Conservation (phyloP, 305 asterid species). For the Solanum chacoense region DNA sequence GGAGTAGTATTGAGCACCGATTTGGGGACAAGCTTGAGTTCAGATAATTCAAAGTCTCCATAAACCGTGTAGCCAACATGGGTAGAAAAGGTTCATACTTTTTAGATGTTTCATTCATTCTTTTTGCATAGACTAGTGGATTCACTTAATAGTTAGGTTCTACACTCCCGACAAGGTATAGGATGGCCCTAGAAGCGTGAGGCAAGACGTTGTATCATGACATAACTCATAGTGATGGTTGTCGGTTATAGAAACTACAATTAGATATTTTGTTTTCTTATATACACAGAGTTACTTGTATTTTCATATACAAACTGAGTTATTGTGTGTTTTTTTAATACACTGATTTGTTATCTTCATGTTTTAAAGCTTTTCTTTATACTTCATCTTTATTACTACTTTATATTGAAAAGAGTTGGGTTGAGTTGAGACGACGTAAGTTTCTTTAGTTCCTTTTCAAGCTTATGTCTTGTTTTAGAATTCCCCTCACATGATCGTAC, state of each 20-base stretch:
- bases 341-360: not conserved
- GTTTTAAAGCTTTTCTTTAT: not conserved
- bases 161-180: not conserved
- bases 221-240: not conserved
- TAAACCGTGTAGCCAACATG: too few relatives aligned
- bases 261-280: not conserved
- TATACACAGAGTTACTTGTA: not conserved
- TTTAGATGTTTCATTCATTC: not conserved
- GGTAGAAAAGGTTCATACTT: too few relatives aligned
- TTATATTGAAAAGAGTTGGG: not conserved
- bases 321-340: too few relatives aligned
- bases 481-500: not conserved
- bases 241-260: not conserved
- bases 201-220: not conserved
- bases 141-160: not conserved
- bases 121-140: not conserved
- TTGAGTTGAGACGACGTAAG: not conserved
- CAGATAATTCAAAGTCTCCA: too few relatives aligned
- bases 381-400: not conserved
- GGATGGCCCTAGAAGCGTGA: not conserved
- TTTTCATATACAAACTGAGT: too few relatives aligned
- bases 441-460: not conserved
- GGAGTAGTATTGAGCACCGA: too few relatives aligned
- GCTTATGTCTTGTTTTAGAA: not conserved
- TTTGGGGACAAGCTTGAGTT: too few relatives aligned